Evolutionary conservation across 164 flowering plant genomes (phyloP), one percentile per base, ranked within the genome.

Genomic region (Litsea cubeba): DNA sequence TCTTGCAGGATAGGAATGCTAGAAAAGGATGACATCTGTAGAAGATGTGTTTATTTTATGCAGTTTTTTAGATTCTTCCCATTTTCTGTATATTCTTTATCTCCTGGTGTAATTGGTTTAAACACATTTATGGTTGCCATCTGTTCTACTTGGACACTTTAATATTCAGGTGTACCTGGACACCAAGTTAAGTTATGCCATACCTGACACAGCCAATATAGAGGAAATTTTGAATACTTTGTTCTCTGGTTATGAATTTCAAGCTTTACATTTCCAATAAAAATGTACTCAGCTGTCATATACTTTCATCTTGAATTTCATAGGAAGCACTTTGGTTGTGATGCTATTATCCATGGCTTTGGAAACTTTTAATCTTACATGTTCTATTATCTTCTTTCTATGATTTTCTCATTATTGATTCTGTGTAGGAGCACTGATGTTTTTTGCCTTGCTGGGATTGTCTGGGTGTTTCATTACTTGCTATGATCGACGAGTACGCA

Each of bases 381-480:
- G 46, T 40, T 40, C 46, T 8, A 40, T 7, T 40, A 7, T 40
- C 46, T 40, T 6, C 46, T 40, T 40, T 40, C 8, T 40, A 40
- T 40, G 46, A 40, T 40, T 40, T 40, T 40, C 46, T 40, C 46
- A 40, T 40, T 8, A 40, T 40, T 7, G 78, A 49, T 32, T 73
- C 71, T 26, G 17, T 82, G 74, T 87, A 96, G 99, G 98, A 64
- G 97, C 97, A n/a, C 77, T 96, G n/a, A 58, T 92, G 73, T 96
- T 96, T 85, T 96, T 96, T 76, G 97, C 98, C 62, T 82, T 96
- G 74, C 88, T 96, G 79, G 99, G 99, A 65, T 75, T 92, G 63
- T 96, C 95, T 68, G 99, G 99, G 12, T 96, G 99, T 85, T 90
- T 96, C 83, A 94, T 96, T 74, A 93, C 98, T 70, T 96, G 99